These are phyloP conservation scores for Geoglossum cookeanum DNA, from an alignment of 2,329 filamentous ascomycete genomes.

Conservation along the genomic window DNA sequence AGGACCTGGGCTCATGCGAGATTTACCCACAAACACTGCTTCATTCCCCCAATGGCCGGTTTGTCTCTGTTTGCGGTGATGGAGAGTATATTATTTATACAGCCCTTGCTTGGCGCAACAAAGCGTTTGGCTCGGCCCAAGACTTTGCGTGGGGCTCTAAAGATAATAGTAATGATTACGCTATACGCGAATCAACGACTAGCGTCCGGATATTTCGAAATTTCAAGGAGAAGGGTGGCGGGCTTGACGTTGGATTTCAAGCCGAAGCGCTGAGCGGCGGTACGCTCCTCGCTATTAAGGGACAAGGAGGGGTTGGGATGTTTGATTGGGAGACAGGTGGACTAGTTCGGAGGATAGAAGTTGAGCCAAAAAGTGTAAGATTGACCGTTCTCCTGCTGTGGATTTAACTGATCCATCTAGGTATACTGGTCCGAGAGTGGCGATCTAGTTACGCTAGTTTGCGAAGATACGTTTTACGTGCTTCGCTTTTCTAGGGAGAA, in stretches of 20 bases:
- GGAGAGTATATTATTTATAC: conserved; percentile 99
- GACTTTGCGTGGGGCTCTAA: conserved; percentile 97
- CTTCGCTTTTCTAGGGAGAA: conserved; percentile 78
- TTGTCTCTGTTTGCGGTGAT: conserved; percentile 80
- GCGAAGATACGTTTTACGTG: conserved; percentile 90
- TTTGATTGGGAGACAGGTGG: conserved; percentile 90
- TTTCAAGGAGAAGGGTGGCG: conserved; percentile 78
- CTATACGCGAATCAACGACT: conserved; percentile 82
- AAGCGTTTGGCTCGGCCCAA: conserved; percentile 84
- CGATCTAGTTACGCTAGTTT: conserved; percentile 79
- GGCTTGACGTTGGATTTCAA: conserved; percentile 85
- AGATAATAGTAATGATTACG: conserved; percentile 96
- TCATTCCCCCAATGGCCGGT: conserved; percentile 89
- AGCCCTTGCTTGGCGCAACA: conserved; percentile 88
- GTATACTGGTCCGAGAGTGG: conserved; percentile 98
- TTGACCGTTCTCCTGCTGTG: not conserved
- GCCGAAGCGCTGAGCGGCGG: conserved; percentile 82
- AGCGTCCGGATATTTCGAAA: conserved; percentile 97
- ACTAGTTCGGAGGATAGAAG: conserved; percentile 81
- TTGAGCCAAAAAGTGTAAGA: conserved; percentile 41
- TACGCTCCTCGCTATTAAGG: conserved; percentile 80
- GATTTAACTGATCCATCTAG: conserved; percentile 19
- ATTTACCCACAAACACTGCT: conserved; percentile 88
- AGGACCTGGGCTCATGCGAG: conserved; percentile 90
- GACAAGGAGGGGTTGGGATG: conserved; percentile 84